Evolutionary conservation across 1,284 basidiomycete species (phyloP), one percentile per base, ranked within the genome.

Genomic region (Leccinum subrobustum): DNA sequence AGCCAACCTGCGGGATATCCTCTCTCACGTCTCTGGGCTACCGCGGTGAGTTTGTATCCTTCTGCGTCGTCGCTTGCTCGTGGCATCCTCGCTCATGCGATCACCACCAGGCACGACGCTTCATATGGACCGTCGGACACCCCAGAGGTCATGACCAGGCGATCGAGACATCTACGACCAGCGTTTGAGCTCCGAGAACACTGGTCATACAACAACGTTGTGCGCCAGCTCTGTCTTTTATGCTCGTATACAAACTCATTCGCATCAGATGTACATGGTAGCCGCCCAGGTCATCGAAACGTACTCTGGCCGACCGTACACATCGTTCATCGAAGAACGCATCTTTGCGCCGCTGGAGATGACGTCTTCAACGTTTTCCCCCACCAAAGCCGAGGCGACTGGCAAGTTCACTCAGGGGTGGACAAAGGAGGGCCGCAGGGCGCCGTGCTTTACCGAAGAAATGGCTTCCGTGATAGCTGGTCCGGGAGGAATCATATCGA

Each of bases 191-290:
- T 81, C 1, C 73, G 80, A 16, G 64, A 80, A 59, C 67, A 65
- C 23, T 80, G 70, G 66, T 73, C 71, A 3, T 82, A 81, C 68
- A 80, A 75, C 63, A 81, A 81, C 39, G 69, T 74, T 48, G 80
- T 76, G 50, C 12, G 54, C 14, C 50, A 6, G 37, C 37, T n/a
- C 23, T 27, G 23, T 50, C 7, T 31, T 8, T n/a, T 3, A n/a
- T 31, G n/a, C 27, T 5, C 18, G 6, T 23, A 4, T 14, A 6
- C 48, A 25, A 16, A 50, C 14, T 50, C 1, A 52, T 23, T 29
- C 14, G n/a, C 9, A n/a, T 47, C 20, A 78, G 76, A 78, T 78
- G 75, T 80, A 72, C 60, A 67, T 71, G 52, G 66, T 72, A 2
- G 70, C 61, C 1, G 56, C 73, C 0, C 70, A 78, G 52, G 61